phyloP scores from a whole-genome alignment of 108 stramenopile genomes.

The Nitzschia sp. region DNA sequence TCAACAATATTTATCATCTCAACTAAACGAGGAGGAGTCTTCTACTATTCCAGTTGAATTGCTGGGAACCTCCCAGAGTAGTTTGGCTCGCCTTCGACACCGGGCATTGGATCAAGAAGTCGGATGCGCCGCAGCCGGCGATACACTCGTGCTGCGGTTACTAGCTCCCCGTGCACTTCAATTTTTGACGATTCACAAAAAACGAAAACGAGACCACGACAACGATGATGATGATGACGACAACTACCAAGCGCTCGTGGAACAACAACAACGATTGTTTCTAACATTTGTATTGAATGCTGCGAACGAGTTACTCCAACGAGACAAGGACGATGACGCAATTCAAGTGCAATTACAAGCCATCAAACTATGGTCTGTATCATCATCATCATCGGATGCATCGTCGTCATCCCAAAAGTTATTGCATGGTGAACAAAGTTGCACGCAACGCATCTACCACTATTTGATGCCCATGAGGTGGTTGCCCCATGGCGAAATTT shows the following conservation, averaged over 20 bases:
- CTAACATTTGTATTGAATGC: neutral
- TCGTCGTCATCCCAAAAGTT: too few species aligned
- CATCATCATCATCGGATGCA: too few species aligned
- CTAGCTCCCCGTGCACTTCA: neutral
- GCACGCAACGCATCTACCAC: slow-evolving; percentile 70
- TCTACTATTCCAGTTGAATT: too few species aligned
- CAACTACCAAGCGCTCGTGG: too few species aligned
- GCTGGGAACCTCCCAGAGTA: slow-evolving; percentile 41
- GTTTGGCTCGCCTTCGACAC: slow-evolving; percentile 56
- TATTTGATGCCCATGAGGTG: slow-evolving; percentile 69
- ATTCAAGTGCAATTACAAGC: neutral
- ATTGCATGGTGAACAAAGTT: slow-evolving; percentile 63
- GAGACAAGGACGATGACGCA: neutral
- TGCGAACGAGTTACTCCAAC: neutral
- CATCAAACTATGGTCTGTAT: neutral
- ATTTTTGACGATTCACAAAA: neutral
- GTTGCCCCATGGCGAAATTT: slow-evolving; percentile 42
- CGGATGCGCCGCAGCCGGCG: slow-evolving; percentile 34
- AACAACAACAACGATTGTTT: neutral
- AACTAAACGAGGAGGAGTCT: neutral
- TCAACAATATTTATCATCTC: neutral
- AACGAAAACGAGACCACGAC: too few species aligned
- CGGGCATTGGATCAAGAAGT: slow-evolving; percentile 58
- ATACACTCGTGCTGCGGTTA: slow-evolving; percentile 30
- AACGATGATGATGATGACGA: too few species aligned